A percentile compares a stretch with the other conserved stretches of the same genome.
phyloP scores from a whole-genome alignment of 805 yeast species.

The Candida khao-thaluensis region DNA sequence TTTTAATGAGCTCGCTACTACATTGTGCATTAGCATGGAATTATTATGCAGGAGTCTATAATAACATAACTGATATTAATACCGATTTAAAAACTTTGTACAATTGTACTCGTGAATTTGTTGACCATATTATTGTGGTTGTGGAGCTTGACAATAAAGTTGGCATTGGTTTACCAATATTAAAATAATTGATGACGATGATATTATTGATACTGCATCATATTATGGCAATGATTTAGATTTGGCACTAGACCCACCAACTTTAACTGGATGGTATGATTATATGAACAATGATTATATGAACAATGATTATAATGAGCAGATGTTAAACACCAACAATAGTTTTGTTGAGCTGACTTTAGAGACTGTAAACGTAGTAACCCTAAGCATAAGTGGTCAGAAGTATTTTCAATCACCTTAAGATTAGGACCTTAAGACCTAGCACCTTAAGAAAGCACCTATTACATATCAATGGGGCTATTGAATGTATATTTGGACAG shows the following conservation, averaged over 20 bases:
- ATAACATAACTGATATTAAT: conserved; percentile 3
- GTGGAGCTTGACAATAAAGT: conserved; percentile 3
- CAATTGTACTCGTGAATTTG: conserved; percentile 2
- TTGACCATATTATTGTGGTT: conserved; percentile 1
- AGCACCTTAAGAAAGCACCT: no score
- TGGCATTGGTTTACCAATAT: conserved; percentile 3
- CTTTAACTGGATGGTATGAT: conserved; percentile 5
- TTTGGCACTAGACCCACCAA: conserved; percentile 1
- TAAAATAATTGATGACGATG: conserved; percentile 1
- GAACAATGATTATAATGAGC: background rate
- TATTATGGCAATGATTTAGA: conserved; percentile 1
- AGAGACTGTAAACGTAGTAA: conserved; percentile 1
- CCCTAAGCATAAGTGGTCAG: conserved; percentile 1
- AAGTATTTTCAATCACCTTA: conserved; percentile 2
- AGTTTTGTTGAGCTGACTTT: conserved; percentile 1
- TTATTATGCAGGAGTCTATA: conserved; percentile 5
- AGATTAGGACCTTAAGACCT: no score
- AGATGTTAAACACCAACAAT: conserved; percentile 3
- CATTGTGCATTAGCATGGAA: conserved; percentile 3
- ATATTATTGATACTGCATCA: conserved; percentile 2
- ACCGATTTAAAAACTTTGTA: conserved; percentile 3
- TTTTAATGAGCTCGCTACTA: background rate
- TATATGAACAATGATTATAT: background rate
- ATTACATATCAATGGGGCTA: conserved; percentile 2
- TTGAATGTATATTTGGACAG: background rate